Base-by-base conservation (phyloP, 345 rosid species). In the Salix viminalis region DNA sequence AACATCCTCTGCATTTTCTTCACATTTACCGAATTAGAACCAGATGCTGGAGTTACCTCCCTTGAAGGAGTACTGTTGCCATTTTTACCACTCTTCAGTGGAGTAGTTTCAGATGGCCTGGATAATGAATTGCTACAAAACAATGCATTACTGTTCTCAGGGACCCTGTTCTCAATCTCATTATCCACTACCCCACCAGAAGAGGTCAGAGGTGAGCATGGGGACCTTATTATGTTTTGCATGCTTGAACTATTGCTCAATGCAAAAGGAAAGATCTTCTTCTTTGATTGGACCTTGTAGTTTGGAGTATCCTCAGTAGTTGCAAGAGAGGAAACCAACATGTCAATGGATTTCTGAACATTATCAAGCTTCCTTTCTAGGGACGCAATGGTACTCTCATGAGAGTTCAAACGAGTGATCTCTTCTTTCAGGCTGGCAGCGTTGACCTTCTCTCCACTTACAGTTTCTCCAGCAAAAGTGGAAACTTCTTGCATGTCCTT, bases 1-100 rank as follows among this genome's bases (percentile, higher is more conserved):
- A 91, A 95, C 97, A 95, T 90, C 75, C 92, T 89, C 79, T 93
- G 89, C 92, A 95, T 84, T 86, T 94, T 93, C 86, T 90, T 93
- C 80, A 95, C 94, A 86, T 91, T 91, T 37, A 95, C 90, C 26
- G 99, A 93, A 71, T 84, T 90, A 68, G 90, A 80, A 80, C 86
- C 77, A 1, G 87, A 65, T 37, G 80, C 72, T 18, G 89, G 92
- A 73, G 97, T 88, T 83, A 86, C 91, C 72, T 92, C 92, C 80
- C 87, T 91, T 30, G 95, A 89, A 24, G 88, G 84, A 60, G 69
- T 79, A 58, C 74, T 68, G 58, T 34, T 71, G 8, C 65, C 71
- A 62, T 44, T 75, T 75, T 48, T 81, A 77, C 79, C 86, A 75
- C 67, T 81, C 83, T 80, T 92, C 37, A 71, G 77, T 6, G 88